Conservation (phyloP, 2,329 filamentous ascomycete species). For the Diplodia scrobiculata region DNA sequence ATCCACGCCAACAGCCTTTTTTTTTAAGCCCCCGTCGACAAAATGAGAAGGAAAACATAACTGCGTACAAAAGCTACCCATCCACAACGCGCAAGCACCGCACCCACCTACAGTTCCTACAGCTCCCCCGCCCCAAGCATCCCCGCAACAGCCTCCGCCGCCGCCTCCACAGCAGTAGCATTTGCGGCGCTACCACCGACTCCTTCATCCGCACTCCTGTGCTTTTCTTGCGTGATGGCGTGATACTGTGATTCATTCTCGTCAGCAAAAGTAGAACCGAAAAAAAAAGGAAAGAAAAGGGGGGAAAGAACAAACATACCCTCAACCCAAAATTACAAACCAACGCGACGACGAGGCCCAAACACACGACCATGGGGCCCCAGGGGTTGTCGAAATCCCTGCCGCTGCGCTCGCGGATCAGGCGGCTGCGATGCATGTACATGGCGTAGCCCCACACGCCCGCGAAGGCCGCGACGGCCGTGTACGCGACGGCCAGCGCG, state of each 20-base stretch:
- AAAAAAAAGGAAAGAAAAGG: not conserved
- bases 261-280: not conserved
- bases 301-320: conserved; percentile 32
- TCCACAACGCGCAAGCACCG: too few relatives aligned
- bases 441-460: conserved; percentile 86
- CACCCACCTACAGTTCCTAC: not conserved
- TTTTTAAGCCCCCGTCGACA: too few relatives aligned
- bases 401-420: conserved; percentile 84
- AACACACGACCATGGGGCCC: conserved; percentile 80
- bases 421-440: conserved; percentile 70
- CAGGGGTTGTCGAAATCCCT: conserved; percentile 90
- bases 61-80: not conserved
- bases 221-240: conserved; percentile 12
- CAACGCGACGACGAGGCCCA: conserved; percentile 75
- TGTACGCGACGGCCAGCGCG: conserved; percentile 79
- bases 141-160: not conserved
- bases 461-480: conserved; percentile 77
- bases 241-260: not conserved
- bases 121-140: conserved; percentile 6
- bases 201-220: not conserved
- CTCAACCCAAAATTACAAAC: conserved; percentile 88
- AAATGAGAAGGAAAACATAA: not conserved
- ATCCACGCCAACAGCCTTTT: too few relatives aligned
- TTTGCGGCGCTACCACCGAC: not conserved
- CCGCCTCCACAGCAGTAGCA: not conserved